These are phyloP conservation scores for Fusarium temperatum DNA, from an alignment of 2,329 filamentous ascomycete genomes.

Conservation along the genomic window DNA sequence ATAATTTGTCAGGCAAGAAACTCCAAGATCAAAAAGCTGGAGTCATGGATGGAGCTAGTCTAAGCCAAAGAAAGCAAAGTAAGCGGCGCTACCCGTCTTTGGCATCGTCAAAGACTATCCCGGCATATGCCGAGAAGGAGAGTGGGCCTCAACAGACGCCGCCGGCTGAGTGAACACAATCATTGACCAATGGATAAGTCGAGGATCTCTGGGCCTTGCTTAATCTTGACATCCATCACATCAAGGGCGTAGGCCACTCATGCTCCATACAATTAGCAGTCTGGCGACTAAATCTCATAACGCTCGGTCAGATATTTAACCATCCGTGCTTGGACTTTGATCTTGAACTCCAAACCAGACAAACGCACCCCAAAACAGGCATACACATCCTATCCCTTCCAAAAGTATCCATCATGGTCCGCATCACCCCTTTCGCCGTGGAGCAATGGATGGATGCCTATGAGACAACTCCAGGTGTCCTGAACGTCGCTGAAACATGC, in stretches of 20 bases:
- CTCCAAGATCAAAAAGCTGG: background rate
- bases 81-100: background rate
- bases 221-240: background rate
- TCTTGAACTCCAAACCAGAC: too few species aligned
- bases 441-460: constrained; percentile 76
- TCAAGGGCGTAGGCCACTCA: background rate
- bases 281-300: too few species aligned
- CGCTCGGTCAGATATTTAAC: background rate
- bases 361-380: background rate
- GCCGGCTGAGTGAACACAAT: background rate
- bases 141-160: background rate
- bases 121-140: background rate
- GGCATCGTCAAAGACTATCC: background rate
- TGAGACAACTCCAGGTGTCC: constrained; percentile 62
- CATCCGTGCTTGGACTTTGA: background rate
- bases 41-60: background rate
- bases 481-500: constrained; percentile 84
- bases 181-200: background rate
- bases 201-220: background rate
- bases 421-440: constrained; percentile 72
- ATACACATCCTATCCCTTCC: background rate
- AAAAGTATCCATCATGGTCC: constrained; percentile 56
- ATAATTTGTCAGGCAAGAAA: background rate
- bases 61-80: background rate
- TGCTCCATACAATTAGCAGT: background rate